These are phyloP conservation scores for Metarhizium humberi DNA, from an alignment of 2,329 filamentous ascomycete genomes.

Conservation along the genomic window DNA sequence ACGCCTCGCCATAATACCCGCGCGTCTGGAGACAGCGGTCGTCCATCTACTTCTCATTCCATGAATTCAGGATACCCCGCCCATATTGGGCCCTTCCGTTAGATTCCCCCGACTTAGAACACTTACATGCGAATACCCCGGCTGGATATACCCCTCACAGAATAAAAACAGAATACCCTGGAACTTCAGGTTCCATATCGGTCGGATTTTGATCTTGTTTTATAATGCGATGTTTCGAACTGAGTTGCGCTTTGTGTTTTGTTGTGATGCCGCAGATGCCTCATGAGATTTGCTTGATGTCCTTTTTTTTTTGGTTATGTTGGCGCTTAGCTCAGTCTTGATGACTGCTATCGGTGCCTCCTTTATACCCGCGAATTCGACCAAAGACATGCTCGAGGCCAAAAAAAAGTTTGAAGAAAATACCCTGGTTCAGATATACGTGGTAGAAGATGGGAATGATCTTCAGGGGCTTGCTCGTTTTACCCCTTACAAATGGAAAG, in stretches of 20 bases:
- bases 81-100: constrained; percentile 85
- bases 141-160: constrained; percentile 56
- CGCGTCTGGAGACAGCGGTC: constrained; percentile 82
- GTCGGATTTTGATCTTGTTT: background rate
- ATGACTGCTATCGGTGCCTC: constrained; percentile 21
- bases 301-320: constrained; percentile 11
- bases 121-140: constrained; percentile 46
- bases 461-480: background rate
- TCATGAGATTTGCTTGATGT: constrained; percentile 7
- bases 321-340: constrained; percentile 18
- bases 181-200: constrained; percentile 15
- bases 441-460: background rate
- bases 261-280: constrained; percentile 5
- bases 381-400: constrained; percentile 18
- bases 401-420: constrained; percentile 19
- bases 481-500: background rate
- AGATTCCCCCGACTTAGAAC: constrained; percentile 44
- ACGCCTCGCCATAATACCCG: constrained; percentile 78
- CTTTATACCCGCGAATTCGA: constrained; percentile 26
- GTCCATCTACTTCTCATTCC: constrained; percentile 91
- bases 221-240: background rate
- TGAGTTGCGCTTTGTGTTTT: constrained; percentile 8
- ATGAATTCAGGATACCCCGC: constrained; percentile 92
- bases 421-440: constrained; percentile 16
- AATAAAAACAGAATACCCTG: constrained; percentile 43